Base-by-base conservation (phyloP, 805 yeast genomes). In the Wickerhamiella occidentalis region DNA sequence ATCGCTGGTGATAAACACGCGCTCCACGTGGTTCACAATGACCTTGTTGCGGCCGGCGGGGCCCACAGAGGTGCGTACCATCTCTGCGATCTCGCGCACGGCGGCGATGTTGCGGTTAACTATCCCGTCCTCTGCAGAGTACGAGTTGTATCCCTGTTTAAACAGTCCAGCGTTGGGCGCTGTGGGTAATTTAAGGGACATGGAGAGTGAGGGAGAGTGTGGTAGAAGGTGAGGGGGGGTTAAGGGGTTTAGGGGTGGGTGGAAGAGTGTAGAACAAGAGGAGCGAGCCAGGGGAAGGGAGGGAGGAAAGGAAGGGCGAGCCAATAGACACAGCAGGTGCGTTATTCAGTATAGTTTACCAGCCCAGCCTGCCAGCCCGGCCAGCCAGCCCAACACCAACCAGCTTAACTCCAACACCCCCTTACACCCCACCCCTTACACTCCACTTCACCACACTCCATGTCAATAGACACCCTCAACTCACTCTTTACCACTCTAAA, bases 1-100 rank as follows among this genome's bases (percentile, higher is more conserved):
- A 65, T 92, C 98, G 58, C 85, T 85, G 40, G 97, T 92, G 54
- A 92, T 78, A 64, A 87, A 85, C 21, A 85, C 82, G 63, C 82
- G 86, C 52, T 86, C 87, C 56, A 85, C 68, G 59, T 85, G 77
- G 68, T 90, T 90, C 50, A 92, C 95, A 58, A 92, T 82, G 65
- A 92, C 86, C 75, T 92, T 92, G 68, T 88, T 92, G 62, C 96
- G 77, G 48, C 98, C 98, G 68, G 94, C 84, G 53, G 98, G 98
- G 6, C 98, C 98, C 72, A 92, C 83, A 11, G 96, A 86, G 1
- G 96, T 87, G 52, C 88, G 75, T 54, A 94, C 86, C 78, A 90
- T 87, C 48, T 80, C 77, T 54, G 95, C 78, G 67, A 92, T 83
- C 66, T 92, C 97, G 59, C 95, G 78, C 53, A 92, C 86, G 1